phyloP scores from a whole-genome alignment of 108 stramenopile species.

The Cyclotella atomus region DNA sequence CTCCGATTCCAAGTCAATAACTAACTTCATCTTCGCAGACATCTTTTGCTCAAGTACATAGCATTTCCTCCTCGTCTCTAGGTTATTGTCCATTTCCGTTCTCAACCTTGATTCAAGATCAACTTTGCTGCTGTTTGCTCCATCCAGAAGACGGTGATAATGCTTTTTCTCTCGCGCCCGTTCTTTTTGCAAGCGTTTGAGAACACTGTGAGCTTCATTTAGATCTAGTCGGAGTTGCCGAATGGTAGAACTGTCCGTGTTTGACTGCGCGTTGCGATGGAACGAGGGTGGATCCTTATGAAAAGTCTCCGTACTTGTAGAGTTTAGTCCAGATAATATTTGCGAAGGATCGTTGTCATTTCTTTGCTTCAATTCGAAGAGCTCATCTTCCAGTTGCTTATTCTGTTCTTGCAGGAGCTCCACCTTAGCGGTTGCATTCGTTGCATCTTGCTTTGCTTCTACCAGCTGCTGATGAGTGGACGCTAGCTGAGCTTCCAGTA shows the following conservation, averaged over 20 bases:
- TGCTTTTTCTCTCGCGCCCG: constrained; percentile 9
- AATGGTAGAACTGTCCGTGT: not conserved
- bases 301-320: not conserved
- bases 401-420: not conserved
- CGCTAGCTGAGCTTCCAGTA: constrained; percentile 13
- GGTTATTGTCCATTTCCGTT: constrained; percentile 2
- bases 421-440: not conserved
- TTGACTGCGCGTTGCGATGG: not conserved
- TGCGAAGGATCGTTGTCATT: not conserved
- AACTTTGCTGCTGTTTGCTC: not conserved
- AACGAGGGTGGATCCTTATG: not conserved
- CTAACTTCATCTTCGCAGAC: not conserved
- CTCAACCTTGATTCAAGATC: not conserved
- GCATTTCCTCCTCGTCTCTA: constrained; percentile 8
- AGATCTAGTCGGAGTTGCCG: constrained; percentile 11
- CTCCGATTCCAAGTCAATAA: constrained; percentile 1
- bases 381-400: not conserved
- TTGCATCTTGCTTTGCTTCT: constrained; percentile 13
- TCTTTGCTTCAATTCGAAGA: not conserved
- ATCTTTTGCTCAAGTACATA: constrained; percentile 19
- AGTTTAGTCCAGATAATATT: not conserved
- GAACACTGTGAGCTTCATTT: constrained; percentile 2
- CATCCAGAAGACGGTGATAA: not conserved
- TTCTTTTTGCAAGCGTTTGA: constrained; percentile 20
- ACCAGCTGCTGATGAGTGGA: constrained; percentile 13